These are phyloP conservation scores for Aspergillus haitiensis DNA, from an alignment of 495 filamentous ascomycete species.

Conservation along the genomic window DNA sequence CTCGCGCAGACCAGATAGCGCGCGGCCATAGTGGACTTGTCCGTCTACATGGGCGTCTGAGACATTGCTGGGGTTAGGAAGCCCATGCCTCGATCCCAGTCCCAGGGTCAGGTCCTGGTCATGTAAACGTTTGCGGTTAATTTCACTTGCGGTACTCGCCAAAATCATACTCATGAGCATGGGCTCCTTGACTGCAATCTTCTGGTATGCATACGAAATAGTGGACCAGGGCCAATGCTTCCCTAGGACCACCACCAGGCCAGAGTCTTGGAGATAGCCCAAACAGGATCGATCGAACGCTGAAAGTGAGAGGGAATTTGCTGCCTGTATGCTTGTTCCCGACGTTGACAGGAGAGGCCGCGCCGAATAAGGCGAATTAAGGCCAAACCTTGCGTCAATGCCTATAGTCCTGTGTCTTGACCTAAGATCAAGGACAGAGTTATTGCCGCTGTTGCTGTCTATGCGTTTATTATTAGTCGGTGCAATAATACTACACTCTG, in stretches of 20 bases:
- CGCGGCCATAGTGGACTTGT: constrained; percentile 33
- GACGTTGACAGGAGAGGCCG: not conserved
- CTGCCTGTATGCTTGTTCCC: constrained; percentile 24
- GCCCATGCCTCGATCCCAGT: constrained; percentile 14
- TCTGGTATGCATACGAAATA: constrained; percentile 35
- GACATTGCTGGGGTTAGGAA: too few relatives aligned
- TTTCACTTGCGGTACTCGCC: constrained; percentile 34
- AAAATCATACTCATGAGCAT: constrained; percentile 43
- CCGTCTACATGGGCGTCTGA: constrained; percentile 23
- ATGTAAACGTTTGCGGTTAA: constrained; percentile 17
- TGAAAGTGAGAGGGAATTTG: constrained; percentile 33
- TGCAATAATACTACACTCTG: not conserved
- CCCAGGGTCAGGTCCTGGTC: constrained; percentile 11
- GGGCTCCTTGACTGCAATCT: constrained; percentile 33
- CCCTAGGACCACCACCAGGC: constrained; percentile 33
- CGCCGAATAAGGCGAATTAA: too few relatives aligned
- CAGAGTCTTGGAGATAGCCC: constrained; percentile 32
- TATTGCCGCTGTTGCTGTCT: not conserved
- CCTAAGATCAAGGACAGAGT: too few relatives aligned
- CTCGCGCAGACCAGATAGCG: constrained; percentile 33
- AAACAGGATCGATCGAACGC: constrained; percentile 33
- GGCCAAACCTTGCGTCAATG: too few relatives aligned
- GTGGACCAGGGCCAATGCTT: constrained; percentile 42
- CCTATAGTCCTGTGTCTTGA: too few relatives aligned
- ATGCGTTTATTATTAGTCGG: not conserved